These are phyloP conservation scores for Globisporangium radiosum DNA, from an alignment of 352 stramenopile species.

Conservation along the genomic window DNA sequence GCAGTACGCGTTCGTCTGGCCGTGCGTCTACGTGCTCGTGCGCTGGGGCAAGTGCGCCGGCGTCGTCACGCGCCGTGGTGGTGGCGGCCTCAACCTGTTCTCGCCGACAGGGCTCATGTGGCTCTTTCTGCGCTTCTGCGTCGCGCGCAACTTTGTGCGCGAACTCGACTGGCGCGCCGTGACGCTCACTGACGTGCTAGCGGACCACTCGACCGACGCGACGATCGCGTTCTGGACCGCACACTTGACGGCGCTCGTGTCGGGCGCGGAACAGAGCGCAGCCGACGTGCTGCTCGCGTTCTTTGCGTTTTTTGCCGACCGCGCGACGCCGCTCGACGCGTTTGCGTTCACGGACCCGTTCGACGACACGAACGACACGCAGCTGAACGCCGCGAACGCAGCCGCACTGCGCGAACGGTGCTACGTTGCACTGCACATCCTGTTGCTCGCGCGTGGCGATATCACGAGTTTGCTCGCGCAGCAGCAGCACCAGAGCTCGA, in stretches of 20 bases:
- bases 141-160: conserved; percentile 36
- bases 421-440: conserved; percentile 53
- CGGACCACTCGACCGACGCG: conserved; percentile 40
- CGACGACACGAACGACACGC: conserved; percentile 57
- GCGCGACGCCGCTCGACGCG: conserved; percentile 31
- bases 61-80: conserved; percentile 48
- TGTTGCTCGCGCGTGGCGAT: conserved; percentile 55
- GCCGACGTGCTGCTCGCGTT: conserved; percentile 56
- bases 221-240: conserved; percentile 62
- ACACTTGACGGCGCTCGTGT: conserved; percentile 35
- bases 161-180: conserved; percentile 29
- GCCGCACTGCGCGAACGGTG: conserved; percentile 55
- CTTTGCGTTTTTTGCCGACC: conserved; percentile 43
- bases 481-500: conserved; percentile 41
- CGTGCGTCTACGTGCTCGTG: conserved; percentile 63
- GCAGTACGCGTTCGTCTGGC: conserved; percentile 69
- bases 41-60: conserved; percentile 67
- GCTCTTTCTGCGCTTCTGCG: conserved; percentile 68
- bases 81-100: conserved; percentile 49
- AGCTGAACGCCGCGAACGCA: conserved; percentile 32
- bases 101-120: conserved; percentile 63
- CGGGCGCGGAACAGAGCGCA: conserved; percentile 22
- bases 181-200: conserved; percentile 23
- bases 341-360: conserved; percentile 60
- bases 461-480: conserved; percentile 49